phyloP scores from a whole-genome alignment of 331 rosid genomes.

The Cydonia oblonga region DNA sequence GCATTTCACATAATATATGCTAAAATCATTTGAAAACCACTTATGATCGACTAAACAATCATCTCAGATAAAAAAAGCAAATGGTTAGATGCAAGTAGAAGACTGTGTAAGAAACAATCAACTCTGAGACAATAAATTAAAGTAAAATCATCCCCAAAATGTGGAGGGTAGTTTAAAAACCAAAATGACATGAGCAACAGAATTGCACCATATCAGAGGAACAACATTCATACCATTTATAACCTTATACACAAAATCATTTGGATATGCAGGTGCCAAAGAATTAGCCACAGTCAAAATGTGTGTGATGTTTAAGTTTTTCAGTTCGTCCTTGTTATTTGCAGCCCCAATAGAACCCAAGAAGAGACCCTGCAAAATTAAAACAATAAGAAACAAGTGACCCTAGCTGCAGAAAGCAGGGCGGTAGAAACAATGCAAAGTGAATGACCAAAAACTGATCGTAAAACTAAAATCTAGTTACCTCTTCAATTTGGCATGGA shows the following conservation, averaged over 20 bases:
- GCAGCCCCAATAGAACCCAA: constrained; percentile 76
- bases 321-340: constrained; percentile 38
- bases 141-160: not conserved
- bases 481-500: constrained; percentile 73
- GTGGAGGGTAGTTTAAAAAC: not conserved
- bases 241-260: constrained; percentile 50
- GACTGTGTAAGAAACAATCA: not conserved
- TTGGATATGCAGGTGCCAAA: constrained; percentile 37
- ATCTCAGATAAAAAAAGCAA: not conserved
- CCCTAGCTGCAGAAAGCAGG: not conserved
- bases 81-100: not conserved
- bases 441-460: not conserved
- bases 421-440: not conserved
- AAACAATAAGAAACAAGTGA: not conserved
- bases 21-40: not conserved
- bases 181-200: not conserved
- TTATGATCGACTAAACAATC: not conserved
- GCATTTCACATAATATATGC: not conserved
- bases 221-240: constrained; percentile 37
- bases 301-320: constrained; percentile 49
- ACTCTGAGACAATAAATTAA: not conserved
- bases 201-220: not conserved
- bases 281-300: constrained; percentile 57
- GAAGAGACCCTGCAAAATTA: constrained; percentile 51
- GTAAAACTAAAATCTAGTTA: not conserved